phyloP scores from a whole-genome alignment of 2,329 filamentous ascomycete genomes.

The Alternaria consortialis region DNA sequence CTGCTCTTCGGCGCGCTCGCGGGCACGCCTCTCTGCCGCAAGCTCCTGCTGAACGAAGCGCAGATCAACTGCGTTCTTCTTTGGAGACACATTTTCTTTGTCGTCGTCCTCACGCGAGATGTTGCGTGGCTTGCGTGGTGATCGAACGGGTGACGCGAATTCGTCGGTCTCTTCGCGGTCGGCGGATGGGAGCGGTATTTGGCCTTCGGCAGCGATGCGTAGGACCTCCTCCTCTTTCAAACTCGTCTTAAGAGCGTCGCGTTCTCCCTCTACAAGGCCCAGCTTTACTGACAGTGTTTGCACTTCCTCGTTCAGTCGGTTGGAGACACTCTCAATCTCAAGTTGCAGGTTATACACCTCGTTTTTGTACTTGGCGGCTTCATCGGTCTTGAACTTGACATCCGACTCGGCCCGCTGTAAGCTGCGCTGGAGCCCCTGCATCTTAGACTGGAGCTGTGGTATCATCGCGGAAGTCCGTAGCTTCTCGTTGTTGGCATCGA shows the following conservation, averaged over 20 bases:
- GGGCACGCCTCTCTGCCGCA: constrained; percentile 63
- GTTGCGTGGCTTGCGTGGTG: constrained; percentile 57
- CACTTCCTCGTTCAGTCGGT: constrained; percentile 71
- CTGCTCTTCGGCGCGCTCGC: constrained; percentile 74
- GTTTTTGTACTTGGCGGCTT: constrained; percentile 51
- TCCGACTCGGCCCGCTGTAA: constrained; percentile 42
- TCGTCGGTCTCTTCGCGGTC: constrained; percentile 66
- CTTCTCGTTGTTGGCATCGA: constrained; percentile 38
- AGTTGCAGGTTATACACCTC: constrained; percentile 54
- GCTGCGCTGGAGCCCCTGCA: constrained; percentile 39
- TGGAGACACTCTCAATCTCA: constrained; percentile 69
- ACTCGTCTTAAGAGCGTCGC: constrained; percentile 75
- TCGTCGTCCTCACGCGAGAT: constrained; percentile 53
- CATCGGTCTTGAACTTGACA: constrained; percentile 42
- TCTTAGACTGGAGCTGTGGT: constrained; percentile 41
- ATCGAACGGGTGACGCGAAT: constrained; percentile 68
- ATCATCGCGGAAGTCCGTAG: constrained; percentile 30
- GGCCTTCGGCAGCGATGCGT: constrained; percentile 75
- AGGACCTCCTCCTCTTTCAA: constrained; percentile 78
- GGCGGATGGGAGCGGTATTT: constrained; percentile 68
- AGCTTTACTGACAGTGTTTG: constrained; percentile 69
- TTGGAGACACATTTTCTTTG: constrained; percentile 58
- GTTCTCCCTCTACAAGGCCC: constrained; percentile 74
- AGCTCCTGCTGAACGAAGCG: constrained; percentile 63
- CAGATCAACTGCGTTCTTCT: constrained; percentile 56